Percentiles rank a stretch among this genome's conserved stretches.
Evolutionary conservation across 1,139 yeast genomes (phyloP).

Genomic region (Suhomyces choctaworum): DNA sequence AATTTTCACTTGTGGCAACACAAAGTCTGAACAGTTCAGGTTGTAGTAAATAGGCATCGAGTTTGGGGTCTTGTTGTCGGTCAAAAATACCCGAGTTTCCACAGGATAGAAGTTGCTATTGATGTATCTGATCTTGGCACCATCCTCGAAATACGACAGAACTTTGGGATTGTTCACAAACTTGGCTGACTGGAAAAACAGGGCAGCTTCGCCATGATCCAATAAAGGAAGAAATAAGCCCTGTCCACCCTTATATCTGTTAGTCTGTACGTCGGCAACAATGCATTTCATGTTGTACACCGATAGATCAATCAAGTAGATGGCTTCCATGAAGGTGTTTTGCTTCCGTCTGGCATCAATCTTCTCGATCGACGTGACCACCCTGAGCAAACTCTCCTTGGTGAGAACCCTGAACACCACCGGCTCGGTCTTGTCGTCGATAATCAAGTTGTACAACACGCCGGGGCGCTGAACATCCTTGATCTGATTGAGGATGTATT

Average conservation of each 20-base stretch:
- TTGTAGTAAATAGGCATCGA: conserved; percentile 78
- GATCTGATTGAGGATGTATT: conserved; percentile 37
- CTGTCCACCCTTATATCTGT: conserved; percentile 40
- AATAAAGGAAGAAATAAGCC: conserved; percentile 38
- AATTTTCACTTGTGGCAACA: conserved; percentile 54
- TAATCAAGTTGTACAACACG: conserved; percentile 37
- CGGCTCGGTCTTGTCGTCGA: conserved; percentile 40
- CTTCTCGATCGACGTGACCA: conserved; percentile 45
- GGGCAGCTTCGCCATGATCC: conserved; percentile 25
- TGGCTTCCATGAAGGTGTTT: conserved; percentile 43
- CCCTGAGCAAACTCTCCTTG: conserved; percentile 40
- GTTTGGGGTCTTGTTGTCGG: conserved; percentile 42
- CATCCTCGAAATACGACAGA: conserved; percentile 32
- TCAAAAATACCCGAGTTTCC: conserved; percentile 42
- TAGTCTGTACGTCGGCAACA: conserved; percentile 41
- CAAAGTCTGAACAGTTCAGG: conserved; percentile 60
- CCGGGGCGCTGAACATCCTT: conserved; percentile 36
- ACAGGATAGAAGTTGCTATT: conserved; percentile 34
- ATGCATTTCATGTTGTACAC: conserved; percentile 44
- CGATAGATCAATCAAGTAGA: conserved; percentile 41
- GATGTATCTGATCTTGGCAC: conserved; percentile 28
- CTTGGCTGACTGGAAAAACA: conserved; percentile 28
- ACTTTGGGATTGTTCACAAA: conserved; percentile 37
- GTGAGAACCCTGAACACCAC: conserved; percentile 36
- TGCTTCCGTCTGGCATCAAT: conserved; percentile 38